A percentile compares a stretch with the other conserved stretches of the same genome.
These are phyloP conservation scores for Penicillium steckii DNA, from an alignment of 495 filamentous ascomycete genomes.

Conservation along the genomic window DNA sequence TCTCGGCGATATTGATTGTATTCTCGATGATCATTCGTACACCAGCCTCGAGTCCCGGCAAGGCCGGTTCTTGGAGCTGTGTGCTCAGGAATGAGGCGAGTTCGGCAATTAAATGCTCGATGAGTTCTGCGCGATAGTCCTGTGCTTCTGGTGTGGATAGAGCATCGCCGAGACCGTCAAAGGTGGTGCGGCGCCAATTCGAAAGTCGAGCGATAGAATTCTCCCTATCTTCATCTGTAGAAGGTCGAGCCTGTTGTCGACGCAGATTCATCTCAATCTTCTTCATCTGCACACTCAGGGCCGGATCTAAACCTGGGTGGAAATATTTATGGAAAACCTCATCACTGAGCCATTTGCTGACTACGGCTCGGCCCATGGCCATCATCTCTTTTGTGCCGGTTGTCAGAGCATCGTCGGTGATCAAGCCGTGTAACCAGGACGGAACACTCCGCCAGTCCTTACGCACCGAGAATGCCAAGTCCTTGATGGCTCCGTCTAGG, in stretches of 20 bases:
- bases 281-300: constrained; percentile 76
- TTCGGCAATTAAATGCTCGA: constrained; percentile 64
- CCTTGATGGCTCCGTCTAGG: constrained; percentile 91
- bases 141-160: constrained; percentile 63
- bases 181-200: constrained; percentile 88
- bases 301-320: constrained; percentile 78
- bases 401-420: constrained; percentile 78
- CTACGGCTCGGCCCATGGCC: constrained; percentile 84
- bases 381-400: constrained; percentile 96
- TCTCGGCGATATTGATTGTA: constrained; percentile 78
- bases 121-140: constrained; percentile 63
- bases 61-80: constrained; percentile 72
- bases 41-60: constrained; percentile 73
- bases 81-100: constrained; percentile 68
- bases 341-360: constrained; percentile 86
- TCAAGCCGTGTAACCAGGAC: constrained; percentile 69
- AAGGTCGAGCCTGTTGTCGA: constrained; percentile 60
- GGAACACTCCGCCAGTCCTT: constrained; percentile 88
- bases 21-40: constrained; percentile 92
- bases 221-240: constrained; percentile 84
- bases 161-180: constrained; percentile 80
- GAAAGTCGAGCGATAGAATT: constrained; percentile 83
- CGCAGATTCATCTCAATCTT: constrained; percentile 88
- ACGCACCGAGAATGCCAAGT: constrained; percentile 90
- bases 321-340: constrained; percentile 90